phyloP scores from a whole-genome alignment of 2,329 filamentous ascomycete genomes.

The Neoascochyta sp. region DNA sequence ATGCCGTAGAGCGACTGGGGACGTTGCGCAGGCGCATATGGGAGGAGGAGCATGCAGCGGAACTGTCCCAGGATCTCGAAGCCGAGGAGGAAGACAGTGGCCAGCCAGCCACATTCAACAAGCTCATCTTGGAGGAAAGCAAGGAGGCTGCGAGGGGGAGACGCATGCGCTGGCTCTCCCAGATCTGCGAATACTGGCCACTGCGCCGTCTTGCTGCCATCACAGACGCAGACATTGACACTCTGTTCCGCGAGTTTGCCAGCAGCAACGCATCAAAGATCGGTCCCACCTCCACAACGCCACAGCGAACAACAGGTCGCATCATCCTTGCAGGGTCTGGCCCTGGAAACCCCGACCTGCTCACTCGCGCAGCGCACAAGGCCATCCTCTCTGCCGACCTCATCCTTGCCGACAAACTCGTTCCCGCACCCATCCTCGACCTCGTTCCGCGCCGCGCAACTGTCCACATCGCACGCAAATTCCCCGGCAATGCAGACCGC shows the following conservation, averaged over 20 bases:
- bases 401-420: constrained; percentile 82
- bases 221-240: constrained; percentile 72
- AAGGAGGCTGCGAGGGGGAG: constrained; percentile 70
- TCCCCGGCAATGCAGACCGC: constrained; percentile 91
- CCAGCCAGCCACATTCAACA: constrained; percentile 81
- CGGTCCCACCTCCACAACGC: constrained; percentile 14
- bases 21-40: constrained; percentile 43
- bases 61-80: constrained; percentile 44
- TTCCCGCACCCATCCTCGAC: constrained; percentile 78
- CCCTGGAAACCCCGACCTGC: constrained; percentile 85
- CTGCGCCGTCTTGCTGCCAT: constrained; percentile 75
- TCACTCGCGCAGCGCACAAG: constrained; percentile 77
- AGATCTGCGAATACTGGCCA: constrained; percentile 99
- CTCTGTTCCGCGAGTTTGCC: constrained; percentile 70
- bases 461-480: constrained; percentile 91
- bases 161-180: constrained; percentile 86
- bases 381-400: constrained; percentile 72
- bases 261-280: constrained; percentile 35
- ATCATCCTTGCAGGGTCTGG: constrained; percentile 90
- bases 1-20: constrained; percentile 73
- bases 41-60: constrained; percentile 50
- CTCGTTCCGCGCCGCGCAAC: constrained; percentile 86
- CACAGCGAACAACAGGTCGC: constrained; percentile 51
- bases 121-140: constrained; percentile 71
- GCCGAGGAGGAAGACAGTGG: constrained; percentile 62